Base-by-base conservation (phyloP, 1,139 yeast genomes). In the Protomyces inouyei region DNA sequence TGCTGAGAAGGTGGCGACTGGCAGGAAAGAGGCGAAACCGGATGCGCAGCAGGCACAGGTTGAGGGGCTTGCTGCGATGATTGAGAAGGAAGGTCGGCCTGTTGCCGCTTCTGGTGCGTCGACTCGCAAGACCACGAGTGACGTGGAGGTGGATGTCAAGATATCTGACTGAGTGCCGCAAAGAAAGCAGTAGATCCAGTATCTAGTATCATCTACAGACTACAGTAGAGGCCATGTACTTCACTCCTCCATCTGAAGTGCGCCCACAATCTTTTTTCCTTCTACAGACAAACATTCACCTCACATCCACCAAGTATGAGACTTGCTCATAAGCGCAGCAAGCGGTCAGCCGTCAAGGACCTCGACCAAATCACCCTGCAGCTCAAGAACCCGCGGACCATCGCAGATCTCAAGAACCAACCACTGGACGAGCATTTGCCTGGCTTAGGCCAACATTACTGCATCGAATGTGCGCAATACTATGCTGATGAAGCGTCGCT, bases 391-490 rank as follows among this genome's bases (percentile, higher is more conserved):
- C 80, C 83, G 64, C 87, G 86, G 64, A 78, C 86, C 28, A 86
- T 90, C 64, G 75, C 80, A 60, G 78, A 80, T 60, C 79, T 92
- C 67, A 83, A 87, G 73, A 84, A 88, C 73, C 98, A 92, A 76
- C 88, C 90, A 12, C 76, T 88, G 65, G 97, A 93, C 75, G 98
- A 92, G 77, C 85, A 85, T 60, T 87, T 87, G 73, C 93, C 97
- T 0, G 98, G 98, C 3, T 78, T 93, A 70, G 98, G 97, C 18
- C 98, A 93, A 76, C 87, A 85, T 76, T 93, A 90, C 76, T 93
- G 98, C 76, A 82, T 93, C 65, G 96, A 91, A 70, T 93, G 98
- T 80, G 96, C 96, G 63, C 88, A 87, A 75, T 90, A 93, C 75
- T 90, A 85, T 73, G 97, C 92, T 73, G 86, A 86, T 67, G 92